These are phyloP conservation scores for Lizonia empirigonia DNA, from an alignment of 2,329 filamentous ascomycete genomes.

Conservation along the genomic window DNA sequence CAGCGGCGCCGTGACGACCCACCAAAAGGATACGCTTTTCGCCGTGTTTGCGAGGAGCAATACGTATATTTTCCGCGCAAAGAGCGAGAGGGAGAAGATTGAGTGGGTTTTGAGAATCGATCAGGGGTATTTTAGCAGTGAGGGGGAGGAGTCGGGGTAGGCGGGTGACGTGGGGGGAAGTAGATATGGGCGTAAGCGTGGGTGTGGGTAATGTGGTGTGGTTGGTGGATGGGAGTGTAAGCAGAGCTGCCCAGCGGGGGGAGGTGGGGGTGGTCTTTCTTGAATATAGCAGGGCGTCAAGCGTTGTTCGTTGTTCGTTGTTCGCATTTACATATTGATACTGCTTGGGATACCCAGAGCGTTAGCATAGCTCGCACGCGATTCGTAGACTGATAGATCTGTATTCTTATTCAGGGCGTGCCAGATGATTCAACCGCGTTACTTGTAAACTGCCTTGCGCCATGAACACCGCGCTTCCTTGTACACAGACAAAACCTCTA, in stretches of 20 bases:
- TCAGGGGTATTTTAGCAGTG: conserved; percentile 67
- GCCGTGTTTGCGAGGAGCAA: conserved; percentile 94
- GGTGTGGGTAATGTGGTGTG: background rate
- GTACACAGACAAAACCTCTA: no score
- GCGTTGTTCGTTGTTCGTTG: background rate
- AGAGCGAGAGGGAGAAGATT: conserved; percentile 88
- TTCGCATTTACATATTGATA: conserved; percentile 5
- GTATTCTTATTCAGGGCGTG: no score
- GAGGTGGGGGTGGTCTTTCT: no score
- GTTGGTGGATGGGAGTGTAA: background rate
- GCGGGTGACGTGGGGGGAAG: background rate
- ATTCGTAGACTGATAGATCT: no score
- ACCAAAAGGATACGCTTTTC: conserved; percentile 71
- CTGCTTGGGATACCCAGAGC: conserved; percentile 19
- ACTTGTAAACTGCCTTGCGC: no score
- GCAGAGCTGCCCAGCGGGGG: no score
- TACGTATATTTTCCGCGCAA: conserved; percentile 90
- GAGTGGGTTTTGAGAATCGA: conserved; percentile 98
- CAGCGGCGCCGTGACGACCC: conserved; percentile 30
- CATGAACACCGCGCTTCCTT: background rate
- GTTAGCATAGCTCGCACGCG: conserved; percentile 4
- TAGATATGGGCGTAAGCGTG: no score
- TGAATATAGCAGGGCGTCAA: no score
- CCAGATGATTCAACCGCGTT: no score
- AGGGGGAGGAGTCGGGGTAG: conserved; percentile 24